Percentiles rank a stretch among this genome's conserved stretches.
Conservation (phyloP, 352 stramenopile genomes). For the Peronospora belbahrii region DNA sequence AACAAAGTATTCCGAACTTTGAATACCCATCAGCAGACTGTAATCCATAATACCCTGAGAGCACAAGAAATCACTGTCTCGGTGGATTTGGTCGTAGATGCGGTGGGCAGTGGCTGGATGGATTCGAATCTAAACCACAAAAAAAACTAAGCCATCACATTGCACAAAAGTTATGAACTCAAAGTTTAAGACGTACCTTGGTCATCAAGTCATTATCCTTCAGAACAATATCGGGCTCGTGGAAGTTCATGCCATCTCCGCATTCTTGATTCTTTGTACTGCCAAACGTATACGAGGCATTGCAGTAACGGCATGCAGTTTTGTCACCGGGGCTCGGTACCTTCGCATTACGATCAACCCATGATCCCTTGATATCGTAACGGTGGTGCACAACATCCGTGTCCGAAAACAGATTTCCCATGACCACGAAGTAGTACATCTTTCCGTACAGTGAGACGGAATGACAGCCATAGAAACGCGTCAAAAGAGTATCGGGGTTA, state of each 20-base stretch:
- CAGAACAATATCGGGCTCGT: constrained; percentile 83
- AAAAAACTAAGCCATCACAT: neutral
- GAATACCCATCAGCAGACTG: constrained; percentile 86
- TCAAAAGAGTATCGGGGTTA: constrained; percentile 80
- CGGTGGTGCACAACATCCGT: constrained; percentile 83
- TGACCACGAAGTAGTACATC: constrained; percentile 91
- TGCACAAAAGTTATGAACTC: neutral
- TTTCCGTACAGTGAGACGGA: constrained; percentile 85
- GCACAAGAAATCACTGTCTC: constrained; percentile 85
- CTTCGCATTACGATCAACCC: constrained; percentile 83
- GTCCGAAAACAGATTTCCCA: constrained; percentile 87
- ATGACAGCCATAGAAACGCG: constrained; percentile 87
- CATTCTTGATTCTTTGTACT: constrained; percentile 82
- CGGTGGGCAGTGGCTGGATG: constrained; percentile 63
- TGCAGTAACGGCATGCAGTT: constrained; percentile 81
- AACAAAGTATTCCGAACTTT: constrained; percentile 85
- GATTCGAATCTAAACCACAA: constrained; percentile 54
- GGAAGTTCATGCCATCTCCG: constrained; percentile 79
- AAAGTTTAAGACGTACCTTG: constrained; percentile 34
- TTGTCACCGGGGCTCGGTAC: constrained; percentile 72
- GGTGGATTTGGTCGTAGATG: constrained; percentile 85
- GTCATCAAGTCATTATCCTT: constrained; percentile 88
- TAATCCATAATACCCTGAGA: constrained; percentile 90
- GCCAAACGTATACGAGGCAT: constrained; percentile 81
- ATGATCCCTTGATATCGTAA: constrained; percentile 90